Percentiles rank a stretch among this genome's conserved stretches.
phyloP scores from a whole-genome alignment of 2,329 filamentous ascomycete genomes.

The Karstenula rhodostoma region DNA sequence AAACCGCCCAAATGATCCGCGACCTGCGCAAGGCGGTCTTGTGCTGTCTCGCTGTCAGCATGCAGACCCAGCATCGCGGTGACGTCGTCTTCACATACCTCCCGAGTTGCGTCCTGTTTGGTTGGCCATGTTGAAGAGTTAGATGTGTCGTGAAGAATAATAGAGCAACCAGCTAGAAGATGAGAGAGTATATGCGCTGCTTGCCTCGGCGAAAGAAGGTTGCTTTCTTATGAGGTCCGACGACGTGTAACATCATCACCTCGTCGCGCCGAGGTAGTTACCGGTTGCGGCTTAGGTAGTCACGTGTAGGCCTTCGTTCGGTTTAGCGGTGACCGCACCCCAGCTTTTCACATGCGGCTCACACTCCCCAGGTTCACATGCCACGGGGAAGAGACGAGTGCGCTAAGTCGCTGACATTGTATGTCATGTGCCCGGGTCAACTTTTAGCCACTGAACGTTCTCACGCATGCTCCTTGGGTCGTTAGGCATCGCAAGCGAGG shows the following conservation, averaged over 20 bases:
- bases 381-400: conserved; percentile 1
- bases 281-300: conserved; percentile 20
- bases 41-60: conserved; percentile 51
- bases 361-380: conserved; percentile 26
- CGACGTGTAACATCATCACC: conserved; percentile 15
- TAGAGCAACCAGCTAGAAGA: conserved; percentile 13
- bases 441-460: background rate
- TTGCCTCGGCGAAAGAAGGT: conserved; percentile 11
- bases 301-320: background rate
- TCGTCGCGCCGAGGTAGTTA: conserved; percentile 25
- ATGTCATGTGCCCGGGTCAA: background rate
- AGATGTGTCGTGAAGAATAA: conserved; percentile 11
- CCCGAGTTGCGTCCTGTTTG: conserved; percentile 42
- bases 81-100: conserved; percentile 22
- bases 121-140: conserved; percentile 44
- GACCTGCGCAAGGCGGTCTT: conserved; percentile 67
- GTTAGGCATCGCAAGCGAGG: background rate
- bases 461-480: background rate
- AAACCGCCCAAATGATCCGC: conserved; percentile 61
- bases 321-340: conserved; percentile 10
- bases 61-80: background rate
- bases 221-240: conserved; percentile 21
- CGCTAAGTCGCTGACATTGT: background rate
- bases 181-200: background rate
- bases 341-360: conserved; percentile 33